Conservation (phyloP, 2,329 filamentous ascomycete species). For the Curvularia lunata region DNA sequence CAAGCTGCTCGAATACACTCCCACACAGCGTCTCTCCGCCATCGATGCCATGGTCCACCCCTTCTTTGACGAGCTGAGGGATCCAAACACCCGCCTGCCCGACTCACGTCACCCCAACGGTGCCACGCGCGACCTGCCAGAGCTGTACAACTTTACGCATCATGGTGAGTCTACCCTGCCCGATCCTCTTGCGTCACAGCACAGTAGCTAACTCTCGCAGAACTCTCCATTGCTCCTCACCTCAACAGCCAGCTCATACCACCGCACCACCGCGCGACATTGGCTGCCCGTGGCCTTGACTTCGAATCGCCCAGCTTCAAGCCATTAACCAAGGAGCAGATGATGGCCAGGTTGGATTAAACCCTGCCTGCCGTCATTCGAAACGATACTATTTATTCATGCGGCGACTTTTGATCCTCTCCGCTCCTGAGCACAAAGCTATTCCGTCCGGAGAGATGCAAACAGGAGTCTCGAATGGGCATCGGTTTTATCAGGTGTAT, state of each 20-base stretch:
- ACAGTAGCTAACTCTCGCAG: slow-evolving; percentile 56
- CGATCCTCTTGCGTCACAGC: background rate
- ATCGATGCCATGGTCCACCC: slow-evolving; percentile 98
- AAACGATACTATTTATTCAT: slow-evolving; percentile 52
- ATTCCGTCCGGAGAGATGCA: slow-evolving; percentile 42
- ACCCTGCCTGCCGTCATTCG: slow-evolving; percentile 35
- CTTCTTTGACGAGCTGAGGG: slow-evolving; percentile 96
- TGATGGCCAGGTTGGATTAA: slow-evolving; percentile 96
- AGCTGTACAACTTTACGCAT: slow-evolving; percentile 89
- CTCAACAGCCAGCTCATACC: slow-evolving; percentile 91
- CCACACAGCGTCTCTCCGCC: slow-evolving; percentile 89
- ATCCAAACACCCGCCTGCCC: slow-evolving; percentile 87
- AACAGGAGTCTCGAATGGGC: slow-evolving; percentile 47
- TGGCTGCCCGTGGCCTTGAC: slow-evolving; percentile 81
- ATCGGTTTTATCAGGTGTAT: slow-evolving; percentile 43
- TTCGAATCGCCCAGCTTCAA: slow-evolving; percentile 82
- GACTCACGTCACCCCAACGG: slow-evolving; percentile 91
- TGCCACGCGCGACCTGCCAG: slow-evolving; percentile 79
- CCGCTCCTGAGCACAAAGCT: slow-evolving; percentile 40
- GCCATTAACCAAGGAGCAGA: slow-evolving; percentile 89
- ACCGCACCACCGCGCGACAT: slow-evolving; percentile 74
- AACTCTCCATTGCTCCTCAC: slow-evolving; percentile 91
- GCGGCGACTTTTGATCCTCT: slow-evolving; percentile 45
- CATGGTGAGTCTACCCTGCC: slow-evolving; percentile 71
- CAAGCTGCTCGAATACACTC: slow-evolving; percentile 92